These are phyloP conservation scores for Kokia cookei DNA, from an alignment of 441 rosid species.

Conservation along the genomic window DNA sequence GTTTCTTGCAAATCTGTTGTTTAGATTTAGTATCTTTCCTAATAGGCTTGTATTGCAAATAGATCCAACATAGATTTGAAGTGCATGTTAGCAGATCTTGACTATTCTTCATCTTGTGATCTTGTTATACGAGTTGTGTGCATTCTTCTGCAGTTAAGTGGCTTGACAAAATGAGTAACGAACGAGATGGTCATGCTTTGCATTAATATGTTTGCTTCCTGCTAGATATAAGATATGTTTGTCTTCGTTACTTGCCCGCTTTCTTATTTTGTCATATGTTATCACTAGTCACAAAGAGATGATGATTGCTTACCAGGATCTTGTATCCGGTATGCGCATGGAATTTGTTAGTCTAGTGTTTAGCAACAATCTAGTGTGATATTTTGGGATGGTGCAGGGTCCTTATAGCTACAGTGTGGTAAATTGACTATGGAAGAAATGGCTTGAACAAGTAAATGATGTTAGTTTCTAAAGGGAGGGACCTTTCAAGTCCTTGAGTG, in stretches of 20 bases:
- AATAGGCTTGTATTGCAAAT: not conserved
- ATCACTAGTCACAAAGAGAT: not conserved
- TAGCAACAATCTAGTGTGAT: not conserved
- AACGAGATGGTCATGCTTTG: not conserved
- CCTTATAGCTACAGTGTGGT: not conserved
- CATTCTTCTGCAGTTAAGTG: not conserved
- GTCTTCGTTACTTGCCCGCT: not conserved
- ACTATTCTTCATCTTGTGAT: not conserved
- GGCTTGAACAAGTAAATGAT: not conserved
- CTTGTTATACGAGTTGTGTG: not conserved
- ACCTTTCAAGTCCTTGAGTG: not conserved
- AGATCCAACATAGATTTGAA: not conserved
- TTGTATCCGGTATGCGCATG: too few relatives aligned
- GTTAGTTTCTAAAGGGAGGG: not conserved
- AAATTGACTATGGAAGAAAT: not conserved
- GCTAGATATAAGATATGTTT: not conserved
- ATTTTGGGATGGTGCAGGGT: not conserved
- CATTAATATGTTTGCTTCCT: not conserved
- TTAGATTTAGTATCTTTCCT: not conserved
- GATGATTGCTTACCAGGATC: not conserved
- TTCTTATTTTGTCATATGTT: not conserved
- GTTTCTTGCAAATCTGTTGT: not conserved
- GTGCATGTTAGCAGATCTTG: not conserved
- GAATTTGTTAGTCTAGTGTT: not conserved
- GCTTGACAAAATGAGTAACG: not conserved